Base-by-base conservation (phyloP, 176 grass and related monocot genomes). In the Thinopyrum elongatum region DNA sequence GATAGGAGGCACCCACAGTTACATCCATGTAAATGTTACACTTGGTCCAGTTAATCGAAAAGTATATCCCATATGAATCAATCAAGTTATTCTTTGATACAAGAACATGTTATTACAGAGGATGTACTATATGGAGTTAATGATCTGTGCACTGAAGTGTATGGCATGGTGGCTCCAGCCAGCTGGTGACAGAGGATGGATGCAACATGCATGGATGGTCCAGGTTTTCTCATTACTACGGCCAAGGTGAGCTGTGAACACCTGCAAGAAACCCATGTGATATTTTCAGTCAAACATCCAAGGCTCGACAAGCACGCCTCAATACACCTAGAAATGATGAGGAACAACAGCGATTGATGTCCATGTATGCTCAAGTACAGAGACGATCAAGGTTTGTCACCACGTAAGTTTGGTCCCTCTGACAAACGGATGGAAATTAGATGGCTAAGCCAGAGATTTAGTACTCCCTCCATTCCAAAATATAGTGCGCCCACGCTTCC, bases 11-110 rank as follows among this genome's bases (percentile, higher is more conserved):
- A n/a, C n/a, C n/a, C n/a, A 74, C 38, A 86, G 41, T 58, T 70
- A 70, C 77, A 42, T 70, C 33, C 10, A 81, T 91, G 90, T 88
- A 91, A 85, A 88, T 90, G 84, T 35, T 42, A 86, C 53, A 65
- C 15, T 53, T 72, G 30, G 72, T 70, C 36, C 72, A 17, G 46
- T 61, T 76, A 72, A 75, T 65, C 65, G 57, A 86, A 7, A 58
- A 22, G 55, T 58, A 63, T 70, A 76, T 81, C n/a, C 59, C 25
- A 58, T 58, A 9, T 58, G 55, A 22, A 22, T 9, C 19, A 22
- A 58, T 57, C 0, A 0, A 57, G 12, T 30, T 68, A 5, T 46
- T 90, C 25, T 83, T 44, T 74, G 42, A 11, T 11, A 42, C 39
- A 42, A 2, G 10, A 11, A 3, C 57, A 31, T 33, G 78, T 53